These are phyloP conservation scores for Hypomyces rosellus DNA, from an alignment of 2,329 filamentous ascomycete species.

Conservation along the genomic window DNA sequence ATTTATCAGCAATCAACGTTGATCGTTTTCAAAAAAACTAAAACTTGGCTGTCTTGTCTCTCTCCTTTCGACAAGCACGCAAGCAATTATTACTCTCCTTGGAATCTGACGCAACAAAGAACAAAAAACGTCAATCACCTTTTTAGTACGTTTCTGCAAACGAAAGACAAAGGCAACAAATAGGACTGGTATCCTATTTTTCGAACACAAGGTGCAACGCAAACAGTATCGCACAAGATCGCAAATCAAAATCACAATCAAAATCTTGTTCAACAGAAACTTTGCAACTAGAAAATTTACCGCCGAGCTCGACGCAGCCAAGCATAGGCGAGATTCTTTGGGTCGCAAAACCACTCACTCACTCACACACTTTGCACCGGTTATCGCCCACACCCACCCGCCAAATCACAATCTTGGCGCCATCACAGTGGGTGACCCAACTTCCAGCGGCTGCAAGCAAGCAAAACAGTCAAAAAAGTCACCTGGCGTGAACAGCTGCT, in stretches of 20 bases:
- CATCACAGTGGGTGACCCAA: neutral
- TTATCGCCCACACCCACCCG: neutral
- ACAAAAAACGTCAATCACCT: neutral
- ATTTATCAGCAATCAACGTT: neutral
- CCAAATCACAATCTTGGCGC: neutral
- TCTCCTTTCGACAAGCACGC: neutral
- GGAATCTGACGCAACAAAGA: neutral
- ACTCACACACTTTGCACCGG: neutral
- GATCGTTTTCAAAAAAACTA: neutral
- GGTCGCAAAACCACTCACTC: constrained; percentile 1
- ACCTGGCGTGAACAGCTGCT: no score
- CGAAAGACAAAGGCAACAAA: neutral
- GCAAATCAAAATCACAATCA: neutral
- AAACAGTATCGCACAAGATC: constrained; percentile 1
- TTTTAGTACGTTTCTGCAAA: neutral
- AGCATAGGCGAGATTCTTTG: neutral
- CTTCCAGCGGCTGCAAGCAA: no score
- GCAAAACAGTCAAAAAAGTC: no score
- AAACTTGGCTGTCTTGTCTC: neutral
- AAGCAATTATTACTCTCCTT: neutral
- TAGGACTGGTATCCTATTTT: constrained; percentile 3
- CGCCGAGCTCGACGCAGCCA: neutral
- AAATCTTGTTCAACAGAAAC: no score
- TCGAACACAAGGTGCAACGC: constrained; percentile 7
- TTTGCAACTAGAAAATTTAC: neutral